These are phyloP conservation scores for Macaranga tanarius DNA, from an alignment of 441 rosid genomes.

Conservation along the genomic window DNA sequence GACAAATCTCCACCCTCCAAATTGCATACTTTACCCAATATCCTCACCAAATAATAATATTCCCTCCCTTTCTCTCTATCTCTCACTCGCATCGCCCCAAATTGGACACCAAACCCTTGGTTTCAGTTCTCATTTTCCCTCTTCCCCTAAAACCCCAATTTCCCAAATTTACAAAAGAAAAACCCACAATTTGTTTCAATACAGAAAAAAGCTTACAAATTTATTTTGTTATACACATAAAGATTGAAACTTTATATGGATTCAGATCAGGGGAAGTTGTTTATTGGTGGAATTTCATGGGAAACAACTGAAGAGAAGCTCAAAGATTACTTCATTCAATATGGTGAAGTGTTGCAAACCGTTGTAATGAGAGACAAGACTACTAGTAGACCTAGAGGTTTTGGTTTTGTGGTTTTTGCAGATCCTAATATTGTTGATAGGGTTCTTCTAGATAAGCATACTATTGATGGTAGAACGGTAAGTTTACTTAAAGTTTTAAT, in stretches of 20 bases:
- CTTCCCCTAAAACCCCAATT: neutral
- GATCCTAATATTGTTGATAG: slow-evolving; percentile 73
- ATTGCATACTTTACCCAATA: neutral
- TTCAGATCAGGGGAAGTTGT: slow-evolving; percentile 96
- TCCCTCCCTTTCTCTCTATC: neutral
- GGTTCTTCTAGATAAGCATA: slow-evolving; percentile 82
- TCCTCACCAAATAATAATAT: neutral
- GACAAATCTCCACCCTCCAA: slow-evolving; percentile 35
- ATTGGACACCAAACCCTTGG: slow-evolving; percentile 32
- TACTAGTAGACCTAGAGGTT: slow-evolving; percentile 83
- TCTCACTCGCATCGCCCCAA: slow-evolving; percentile 18
- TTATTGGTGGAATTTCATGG: slow-evolving; percentile 98
- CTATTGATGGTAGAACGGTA: slow-evolving; percentile 81
- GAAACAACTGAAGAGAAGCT: slow-evolving; percentile 82
- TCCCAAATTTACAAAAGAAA: neutral
- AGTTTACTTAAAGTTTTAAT: neutral
- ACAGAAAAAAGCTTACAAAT: neutral
- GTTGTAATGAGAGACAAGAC: slow-evolving; percentile 84
- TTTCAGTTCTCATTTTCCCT: neutral
- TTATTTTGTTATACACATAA: neutral
- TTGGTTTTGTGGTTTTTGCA: slow-evolving; percentile 82
- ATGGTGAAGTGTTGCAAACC: slow-evolving; percentile 72
- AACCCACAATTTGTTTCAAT: neutral
- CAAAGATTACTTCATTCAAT: slow-evolving; percentile 65
- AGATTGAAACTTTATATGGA: slow-evolving; percentile 46